Evolutionary conservation across 2,329 filamentous ascomycete genomes (phyloP).

Genomic region (Monilinia laxa): DNA sequence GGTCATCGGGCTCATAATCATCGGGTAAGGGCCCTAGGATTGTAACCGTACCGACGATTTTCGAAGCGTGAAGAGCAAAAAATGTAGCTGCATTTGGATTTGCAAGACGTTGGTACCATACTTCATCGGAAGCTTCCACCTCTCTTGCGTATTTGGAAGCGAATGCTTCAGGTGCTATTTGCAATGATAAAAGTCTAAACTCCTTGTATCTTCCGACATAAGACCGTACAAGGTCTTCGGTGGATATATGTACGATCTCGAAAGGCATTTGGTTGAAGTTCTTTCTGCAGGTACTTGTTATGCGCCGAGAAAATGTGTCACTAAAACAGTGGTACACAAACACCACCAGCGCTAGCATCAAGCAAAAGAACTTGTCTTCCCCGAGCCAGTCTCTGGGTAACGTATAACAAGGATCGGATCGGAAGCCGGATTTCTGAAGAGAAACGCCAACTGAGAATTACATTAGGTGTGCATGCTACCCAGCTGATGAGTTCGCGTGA

Average conservation of each 20-base stretch:
- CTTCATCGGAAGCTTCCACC: slow-evolving; percentile 40
- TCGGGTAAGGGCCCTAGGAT: slow-evolving; percentile 40
- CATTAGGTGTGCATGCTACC: neutral
- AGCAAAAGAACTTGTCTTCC: neutral
- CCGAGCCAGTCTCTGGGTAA: slow-evolving; percentile 11
- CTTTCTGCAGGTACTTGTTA: neutral
- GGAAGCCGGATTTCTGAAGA: neutral
- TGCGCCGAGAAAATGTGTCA: slow-evolving; percentile 3
- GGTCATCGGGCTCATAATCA: slow-evolving; percentile 21
- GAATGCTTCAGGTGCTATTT: slow-evolving; percentile 41
- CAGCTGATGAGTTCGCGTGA: slow-evolving; percentile 19
- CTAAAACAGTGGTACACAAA: neutral
- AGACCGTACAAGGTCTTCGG: slow-evolving; percentile 29
- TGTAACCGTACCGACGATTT: slow-evolving; percentile 40
- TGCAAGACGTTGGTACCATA: slow-evolving; percentile 43
- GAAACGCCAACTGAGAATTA: slow-evolving; percentile 3
- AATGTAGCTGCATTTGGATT: slow-evolving; percentile 43
- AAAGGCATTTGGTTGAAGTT: slow-evolving; percentile 29
- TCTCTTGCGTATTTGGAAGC: slow-evolving; percentile 44
- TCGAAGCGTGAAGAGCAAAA: slow-evolving; percentile 36
- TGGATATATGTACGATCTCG: slow-evolving; percentile 34
- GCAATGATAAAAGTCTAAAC: slow-evolving; percentile 34
- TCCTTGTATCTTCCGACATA: slow-evolving; percentile 33
- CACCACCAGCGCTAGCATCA: neutral
- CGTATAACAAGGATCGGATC: neutral